These are phyloP conservation scores for Hemerocallis citrina DNA, from an alignment of 106 monocot genomes.

Conservation along the genomic window DNA sequence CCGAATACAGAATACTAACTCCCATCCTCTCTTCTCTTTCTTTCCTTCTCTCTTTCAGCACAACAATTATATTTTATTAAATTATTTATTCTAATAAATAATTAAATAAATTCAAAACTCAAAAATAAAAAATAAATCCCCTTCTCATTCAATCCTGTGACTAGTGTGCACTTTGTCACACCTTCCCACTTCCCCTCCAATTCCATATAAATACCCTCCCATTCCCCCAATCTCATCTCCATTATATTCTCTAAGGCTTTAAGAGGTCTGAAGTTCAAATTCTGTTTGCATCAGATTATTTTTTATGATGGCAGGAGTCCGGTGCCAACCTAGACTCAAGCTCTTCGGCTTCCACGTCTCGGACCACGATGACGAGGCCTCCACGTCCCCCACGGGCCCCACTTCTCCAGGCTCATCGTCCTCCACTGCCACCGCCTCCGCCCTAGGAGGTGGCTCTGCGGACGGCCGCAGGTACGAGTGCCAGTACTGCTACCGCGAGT, in stretches of 20 bases:
- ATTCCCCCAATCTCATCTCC: neutral
- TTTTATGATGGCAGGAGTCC: conserved; percentile 7
- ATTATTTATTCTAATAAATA: no score
- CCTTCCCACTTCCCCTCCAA: neutral
- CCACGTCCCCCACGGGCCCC: neutral
- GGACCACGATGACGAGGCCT: neutral
- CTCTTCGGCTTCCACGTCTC: conserved; percentile 46
- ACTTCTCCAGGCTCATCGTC: neutral
- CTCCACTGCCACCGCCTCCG: neutral
- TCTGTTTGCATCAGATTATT: neutral
- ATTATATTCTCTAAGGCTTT: neutral
- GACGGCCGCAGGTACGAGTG: conserved; percentile 57
- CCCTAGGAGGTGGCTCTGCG: neutral
- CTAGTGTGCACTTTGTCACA: conserved; percentile 1
- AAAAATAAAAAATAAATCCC: no score
- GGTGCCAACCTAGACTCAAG: conserved; percentile 29
- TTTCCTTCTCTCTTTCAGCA: no score
- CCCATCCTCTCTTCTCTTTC: no score
- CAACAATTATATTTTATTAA: no score
- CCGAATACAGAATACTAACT: no score
- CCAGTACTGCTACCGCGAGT: conserved; percentile 63
- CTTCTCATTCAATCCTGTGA: neutral
- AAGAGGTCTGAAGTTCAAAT: neutral
- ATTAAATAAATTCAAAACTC: no score
- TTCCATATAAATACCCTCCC: neutral